Percentiles rank a stretch among this genome's conserved stretches.
These are phyloP conservation scores for Colletotrichum liaoningense DNA, from an alignment of 2,329 filamentous ascomycete species.

Conservation along the genomic window DNA sequence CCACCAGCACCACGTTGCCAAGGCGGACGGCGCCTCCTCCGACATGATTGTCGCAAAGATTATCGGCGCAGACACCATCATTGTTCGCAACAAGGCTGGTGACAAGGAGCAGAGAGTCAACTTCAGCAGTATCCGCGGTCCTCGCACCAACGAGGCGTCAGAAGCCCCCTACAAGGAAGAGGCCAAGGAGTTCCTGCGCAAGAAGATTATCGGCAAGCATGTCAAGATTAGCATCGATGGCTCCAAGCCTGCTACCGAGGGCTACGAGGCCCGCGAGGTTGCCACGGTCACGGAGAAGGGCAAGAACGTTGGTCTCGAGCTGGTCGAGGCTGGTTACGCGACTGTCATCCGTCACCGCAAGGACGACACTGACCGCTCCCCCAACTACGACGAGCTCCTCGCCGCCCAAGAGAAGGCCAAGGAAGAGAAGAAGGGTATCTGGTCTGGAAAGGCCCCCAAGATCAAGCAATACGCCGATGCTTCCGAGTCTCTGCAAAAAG, in stretches of 20 bases:
- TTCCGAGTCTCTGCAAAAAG: conserved; percentile 92
- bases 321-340: conserved; percentile 94
- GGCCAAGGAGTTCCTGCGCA: conserved; percentile 95
- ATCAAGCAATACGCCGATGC: conserved; percentile 87
- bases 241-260: conserved; percentile 87
- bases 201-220: conserved; percentile 95
- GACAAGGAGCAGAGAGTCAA: conserved; percentile 87
- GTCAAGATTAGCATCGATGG: conserved; percentile 91
- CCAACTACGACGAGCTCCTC: conserved; percentile 91
- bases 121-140: conserved; percentile 92
- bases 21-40: conserved; percentile 66
- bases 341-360: conserved; percentile 95
- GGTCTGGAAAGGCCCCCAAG: conserved; percentile 89
- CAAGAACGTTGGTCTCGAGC: conserved; percentile 85
- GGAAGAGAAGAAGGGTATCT: conserved; percentile 92
- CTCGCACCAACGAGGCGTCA: conserved; percentile 87
- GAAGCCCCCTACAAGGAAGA: conserved; percentile 92
- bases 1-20: conserved; percentile 84
- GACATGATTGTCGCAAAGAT: conserved; percentile 90
- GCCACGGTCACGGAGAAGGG: conserved; percentile 85
- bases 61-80: conserved; percentile 88
- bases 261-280: conserved; percentile 94
- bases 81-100: conserved; percentile 86
- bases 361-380: conserved; percentile 92
- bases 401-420: conserved; percentile 86